Evolutionary conservation across 208 protist species (phyloP), one percentile per base, ranked within the genome.

Genomic region (Naegleria gruberi): DNA sequence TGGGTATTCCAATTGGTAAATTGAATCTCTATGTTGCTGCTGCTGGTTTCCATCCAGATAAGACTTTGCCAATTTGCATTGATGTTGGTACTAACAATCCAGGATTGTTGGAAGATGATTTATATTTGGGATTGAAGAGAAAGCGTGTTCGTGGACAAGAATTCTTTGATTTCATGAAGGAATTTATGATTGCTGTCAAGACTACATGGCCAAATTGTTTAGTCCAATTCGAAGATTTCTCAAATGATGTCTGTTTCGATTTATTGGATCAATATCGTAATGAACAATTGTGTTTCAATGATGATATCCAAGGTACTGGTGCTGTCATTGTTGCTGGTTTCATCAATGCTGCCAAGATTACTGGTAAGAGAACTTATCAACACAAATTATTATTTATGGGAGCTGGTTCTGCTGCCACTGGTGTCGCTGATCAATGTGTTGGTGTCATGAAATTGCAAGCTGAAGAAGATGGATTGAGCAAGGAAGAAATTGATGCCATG

Each of bases 181-280:
- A 98, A 93, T 97, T 98, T 91, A 94, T 98, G 91, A 93, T 91
- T 40, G 92, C 96, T 37, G 94, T 94, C 44, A 94, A 94, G 92
- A 37, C 92, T 34, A 93, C 92, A 89, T 98, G 96, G 96, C 96
- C 97, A 65, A 91, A 86, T 73, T 93, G 93, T 47, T 92, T 96
- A 26, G 90, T 98, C 30, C 97, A 99, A 95, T 99, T 98, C 88
- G 98, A 99, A 93, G 98, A 99, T 94, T 98, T 99, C 92, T 94
- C 93, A 89, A 98, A 96, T 92, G 95, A 96, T 91, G 94, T 98
- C 92, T 97, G 95, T 91, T 98, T 98, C 91, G 93, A 95, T 46
- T 94, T 99, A 73, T 94, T 99, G 6, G 95, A 97, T 90, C 92
- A 94, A 89, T 99, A 98, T 93, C 93, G 96, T 85, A 93, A 97